Evolutionary conservation across 176 grass and related monocot genomes (phyloP).

Genomic region (Hordeum marinum): DNA sequence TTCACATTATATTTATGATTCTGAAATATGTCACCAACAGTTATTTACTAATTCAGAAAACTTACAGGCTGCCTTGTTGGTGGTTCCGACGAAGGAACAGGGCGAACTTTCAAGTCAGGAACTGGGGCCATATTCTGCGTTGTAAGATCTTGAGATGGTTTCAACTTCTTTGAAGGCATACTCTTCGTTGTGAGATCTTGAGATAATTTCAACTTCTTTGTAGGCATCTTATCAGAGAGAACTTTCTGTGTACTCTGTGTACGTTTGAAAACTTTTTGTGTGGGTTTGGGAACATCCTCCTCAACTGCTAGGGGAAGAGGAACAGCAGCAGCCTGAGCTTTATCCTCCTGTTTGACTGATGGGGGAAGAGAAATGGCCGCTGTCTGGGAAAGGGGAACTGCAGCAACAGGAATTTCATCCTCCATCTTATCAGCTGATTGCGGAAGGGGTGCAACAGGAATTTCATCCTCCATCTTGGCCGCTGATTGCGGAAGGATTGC

Average conservation of each 20-base stretch:
- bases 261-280: not conserved
- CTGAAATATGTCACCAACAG: not conserved
- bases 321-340: not conserved
- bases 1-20: not conserved
- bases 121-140: not conserved
- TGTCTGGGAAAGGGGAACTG: conserved; percentile 12
- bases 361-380: not conserved
- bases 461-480: conserved; percentile 17
- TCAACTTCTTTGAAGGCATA: conserved; percentile 34
- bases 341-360: conserved; percentile 12
- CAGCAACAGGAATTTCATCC: conserved; percentile 13
- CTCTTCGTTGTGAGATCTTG: conserved; percentile 2
- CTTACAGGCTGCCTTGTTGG: conserved; percentile 29
- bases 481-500: not conserved
- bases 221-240: conserved; percentile 11
- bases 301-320: not conserved
- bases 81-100: conserved; percentile 21
- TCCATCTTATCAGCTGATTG: conserved; percentile 15
- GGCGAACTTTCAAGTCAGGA: conserved; percentile 1
- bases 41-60: conserved; percentile 20
- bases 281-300: not conserved
- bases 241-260: not conserved
- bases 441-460: not conserved
- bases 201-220: conserved; percentile 43
- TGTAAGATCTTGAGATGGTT: conserved; percentile 13